Base-by-base conservation (phyloP, 805 yeast species). In the Kodamaea sagamina region DNA sequence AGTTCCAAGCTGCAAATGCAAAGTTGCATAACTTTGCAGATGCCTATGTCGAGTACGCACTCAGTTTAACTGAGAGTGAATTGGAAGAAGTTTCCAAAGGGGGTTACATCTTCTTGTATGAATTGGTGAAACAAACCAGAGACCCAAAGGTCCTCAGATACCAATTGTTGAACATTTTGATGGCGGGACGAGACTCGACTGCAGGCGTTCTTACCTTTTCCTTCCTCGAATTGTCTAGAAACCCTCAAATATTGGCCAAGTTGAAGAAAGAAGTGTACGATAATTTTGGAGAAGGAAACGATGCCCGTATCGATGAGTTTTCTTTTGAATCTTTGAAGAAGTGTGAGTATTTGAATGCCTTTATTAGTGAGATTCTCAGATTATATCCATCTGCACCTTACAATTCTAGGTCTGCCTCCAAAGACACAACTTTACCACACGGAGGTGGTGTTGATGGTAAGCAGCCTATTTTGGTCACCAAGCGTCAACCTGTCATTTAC, bases 171-270 rank as follows among this genome's bases (percentile, higher is more conserved):
- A 67, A 67, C 45, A 67, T 67, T 36, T 59, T 67, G 57, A 53
- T 67, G 28, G 73, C 73, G 27, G 73, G 72, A n/a, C 64, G 73
- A 60, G 73, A 67, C 50, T 67, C 73, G 24, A 67, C 73, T 18
- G 73, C 73, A n/a, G 71, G 69, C 2, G 56, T 65, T 42, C 55
- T 67, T 45, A 62, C 70, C 21, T 65, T 65, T 43, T 46, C 62
- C 6, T 47, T 66, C 41, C 63, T 53, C 37, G 71, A 67, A 50
- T 59, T 67, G 40, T 53, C 71, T 1, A 56, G 67, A 50, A 54
- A 64, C 46, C 70, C 66, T 6, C 46, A 53, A 12, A 42, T 65
- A 10, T 66, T 53, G 54, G 52, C 48, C 16, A 65, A 61, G 44
- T 60, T 67, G 48, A 58, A 54, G 44, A 48, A 50, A 11, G 71